Evolutionary conservation across 108 stramenopile genomes (phyloP), one percentile per base, ranked within the genome.

Genomic region (Pseudonitzschia delicatissima): DNA sequence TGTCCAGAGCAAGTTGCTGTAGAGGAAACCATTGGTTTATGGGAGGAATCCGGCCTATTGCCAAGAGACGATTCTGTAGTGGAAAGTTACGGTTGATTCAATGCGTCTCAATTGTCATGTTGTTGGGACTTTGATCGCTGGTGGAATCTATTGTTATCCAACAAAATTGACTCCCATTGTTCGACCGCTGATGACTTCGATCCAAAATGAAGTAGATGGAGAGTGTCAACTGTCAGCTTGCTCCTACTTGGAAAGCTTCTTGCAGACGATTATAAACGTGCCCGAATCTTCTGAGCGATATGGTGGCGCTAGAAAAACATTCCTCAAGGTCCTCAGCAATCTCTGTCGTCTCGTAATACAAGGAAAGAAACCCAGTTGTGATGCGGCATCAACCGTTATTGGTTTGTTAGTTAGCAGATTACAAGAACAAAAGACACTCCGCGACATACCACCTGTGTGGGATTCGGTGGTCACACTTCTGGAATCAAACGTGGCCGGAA

Each of bases 131-230:
- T 23, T 87, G 6, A 52, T 88, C 15, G 59, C 77, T 34, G 76
- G 73, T 42, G 77, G 79, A 1, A 35, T 35, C 40, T 37, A 59
- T 27, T 47, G 61, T 40, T 55, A 82, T 6, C 90, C 91, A 32
- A 15, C 26, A n/a, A 92, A 88, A 64, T 42, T 88, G 39, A 83
- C 86, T 2, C 84, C 84, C 6, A 29, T 88, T 17, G 80, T 92
- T 15, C 87, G 87, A 18, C 57, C 82, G 1, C 59, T 92, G 33
- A 81, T 92, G 74, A 88, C 91, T 47, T 85, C 85, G 18, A 40
- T 92, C 25, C 83, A 79, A 49, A 92, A 84, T 52, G 91, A 88
- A 74, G 20, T 8, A 20, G 68, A 65, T 18, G 29, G 45, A 13
- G 25, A 31, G 17, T 76, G 62, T 27, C 67, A 47, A 72, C 60